Percentiles rank a stretch among this genome's conserved stretches.
Evolutionary conservation across 139 green algal genomes (phyloP).

Genomic region (Chlamydomonas sp.): DNA sequence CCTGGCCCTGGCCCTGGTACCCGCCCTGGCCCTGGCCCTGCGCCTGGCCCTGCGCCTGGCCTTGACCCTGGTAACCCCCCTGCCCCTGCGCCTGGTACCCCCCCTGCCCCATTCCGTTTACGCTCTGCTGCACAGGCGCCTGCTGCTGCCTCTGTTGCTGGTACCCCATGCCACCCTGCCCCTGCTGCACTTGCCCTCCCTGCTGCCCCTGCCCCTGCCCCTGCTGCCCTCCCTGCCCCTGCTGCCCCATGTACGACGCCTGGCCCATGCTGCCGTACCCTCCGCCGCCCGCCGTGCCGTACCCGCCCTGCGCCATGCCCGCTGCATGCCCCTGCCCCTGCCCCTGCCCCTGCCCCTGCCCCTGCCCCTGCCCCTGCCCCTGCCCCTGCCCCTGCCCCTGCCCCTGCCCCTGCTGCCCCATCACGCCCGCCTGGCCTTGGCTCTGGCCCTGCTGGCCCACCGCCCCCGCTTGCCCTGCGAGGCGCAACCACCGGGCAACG

Average conservation of each 20-base stretch:
- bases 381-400: conserved; percentile 6
- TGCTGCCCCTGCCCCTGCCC: conserved; percentile 17
- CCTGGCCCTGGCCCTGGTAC: too few relatives aligned
- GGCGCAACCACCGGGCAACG: too few relatives aligned
- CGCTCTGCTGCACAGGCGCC: conserved; percentile 18
- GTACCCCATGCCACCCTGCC: neutral
- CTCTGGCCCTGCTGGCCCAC: too few relatives aligned
- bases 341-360: conserved; percentile 3
- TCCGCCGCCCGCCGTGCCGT: too few relatives aligned
- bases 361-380: conserved; percentile 25
- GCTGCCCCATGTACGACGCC: neutral
- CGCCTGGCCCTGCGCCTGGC: too few relatives aligned
- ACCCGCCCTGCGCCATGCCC: too few relatives aligned
- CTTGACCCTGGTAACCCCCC: too few relatives aligned
- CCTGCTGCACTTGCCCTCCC: neutral
- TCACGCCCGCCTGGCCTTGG: too few relatives aligned
- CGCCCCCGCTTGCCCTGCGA: too few relatives aligned
- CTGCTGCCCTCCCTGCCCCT: neutral
- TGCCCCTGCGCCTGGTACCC: neutral
- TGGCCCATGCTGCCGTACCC: neutral
- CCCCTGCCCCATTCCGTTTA: neutral
- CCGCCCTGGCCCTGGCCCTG: too few relatives aligned
- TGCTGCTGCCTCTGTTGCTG: conserved; percentile 10
- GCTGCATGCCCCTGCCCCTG: neutral
- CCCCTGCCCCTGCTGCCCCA: neutral